A percentile compares a stretch with the other conserved stretches of the same genome.
Conservation (phyloP, 768 basidiomycete species). For the Mycena haematopus region DNA sequence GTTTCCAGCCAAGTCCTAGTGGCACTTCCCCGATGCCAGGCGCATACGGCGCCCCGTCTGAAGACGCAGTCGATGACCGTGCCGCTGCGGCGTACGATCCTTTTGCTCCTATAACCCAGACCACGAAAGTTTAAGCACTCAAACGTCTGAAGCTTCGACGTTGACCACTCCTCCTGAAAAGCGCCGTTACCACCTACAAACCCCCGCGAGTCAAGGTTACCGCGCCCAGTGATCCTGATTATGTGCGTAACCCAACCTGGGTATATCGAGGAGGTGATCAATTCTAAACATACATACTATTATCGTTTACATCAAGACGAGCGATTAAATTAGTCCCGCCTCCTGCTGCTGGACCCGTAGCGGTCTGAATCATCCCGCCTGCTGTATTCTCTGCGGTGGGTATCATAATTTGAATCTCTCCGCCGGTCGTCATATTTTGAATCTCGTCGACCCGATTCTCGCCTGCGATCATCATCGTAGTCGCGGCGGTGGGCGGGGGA, state of each 20-base stretch:
- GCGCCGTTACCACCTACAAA: slow-evolving; percentile 7
- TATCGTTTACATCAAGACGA: slow-evolving; percentile 1
- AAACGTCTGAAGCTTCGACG: slow-evolving; percentile 23
- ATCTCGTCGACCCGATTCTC: slow-evolving; percentile 33
- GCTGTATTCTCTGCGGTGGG: slow-evolving; percentile 26
- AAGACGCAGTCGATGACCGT: background rate
- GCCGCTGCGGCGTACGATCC: background rate
- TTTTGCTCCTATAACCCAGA: background rate
- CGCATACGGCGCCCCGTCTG: slow-evolving; percentile 9
- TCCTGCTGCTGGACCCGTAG: slow-evolving; percentile 35
- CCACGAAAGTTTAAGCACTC: slow-evolving; percentile 7
- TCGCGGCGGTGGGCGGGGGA: slow-evolving; percentile 49
- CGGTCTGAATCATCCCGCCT: slow-evolving; percentile 41
- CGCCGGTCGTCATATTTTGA: slow-evolving; percentile 24
- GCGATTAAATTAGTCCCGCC: slow-evolving; percentile 30
- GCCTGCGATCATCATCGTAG: slow-evolving; percentile 41
- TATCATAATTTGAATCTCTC: slow-evolving; percentile 10
- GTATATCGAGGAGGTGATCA: too few species aligned
- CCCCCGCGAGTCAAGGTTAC: slow-evolving; percentile 6
- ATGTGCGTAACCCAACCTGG: too few species aligned
- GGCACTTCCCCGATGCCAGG: slow-evolving; percentile 20
- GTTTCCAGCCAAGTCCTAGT: background rate
- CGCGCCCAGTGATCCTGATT: background rate
- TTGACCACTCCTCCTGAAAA: slow-evolving; percentile 28
- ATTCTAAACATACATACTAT: slow-evolving; percentile 9